Percentiles rank a stretch among this genome's conserved stretches.
These are phyloP conservation scores for Syzygium jambos DNA, from an alignment of 345 rosid species.

Conservation along the genomic window DNA sequence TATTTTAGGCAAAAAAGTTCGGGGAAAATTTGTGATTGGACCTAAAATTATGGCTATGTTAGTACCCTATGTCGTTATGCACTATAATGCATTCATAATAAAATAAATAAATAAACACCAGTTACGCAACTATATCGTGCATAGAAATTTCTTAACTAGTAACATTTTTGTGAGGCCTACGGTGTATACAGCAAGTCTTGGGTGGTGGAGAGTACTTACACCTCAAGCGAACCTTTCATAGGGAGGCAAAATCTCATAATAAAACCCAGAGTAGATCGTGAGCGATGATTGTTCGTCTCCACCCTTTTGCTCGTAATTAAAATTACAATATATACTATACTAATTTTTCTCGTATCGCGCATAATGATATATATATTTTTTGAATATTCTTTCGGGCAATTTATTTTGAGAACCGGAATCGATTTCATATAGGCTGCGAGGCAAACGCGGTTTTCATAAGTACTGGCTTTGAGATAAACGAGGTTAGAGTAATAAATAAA, in stretches of 20 bases:
- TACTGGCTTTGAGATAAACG: not conserved
- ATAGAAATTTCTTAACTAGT: not conserved
- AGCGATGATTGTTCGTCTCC: accelerated
- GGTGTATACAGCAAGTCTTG: not conserved
- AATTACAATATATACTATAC: not conserved
- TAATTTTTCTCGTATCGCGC: not conserved
- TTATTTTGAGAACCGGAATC: not conserved
- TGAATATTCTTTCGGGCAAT: no score
- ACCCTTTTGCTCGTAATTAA: not conserved
- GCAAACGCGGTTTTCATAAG: not conserved
- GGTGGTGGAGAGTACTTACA: accelerated
- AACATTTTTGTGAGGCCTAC: not conserved
- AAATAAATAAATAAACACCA: no score
- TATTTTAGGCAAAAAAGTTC: no score
- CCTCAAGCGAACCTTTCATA: not conserved
- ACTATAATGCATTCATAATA: no score
- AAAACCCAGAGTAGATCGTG: accelerated
- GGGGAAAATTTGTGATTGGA: no score
- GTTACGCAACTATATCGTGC: no score
- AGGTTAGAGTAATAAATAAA: not conserved
- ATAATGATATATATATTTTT: not conserved
- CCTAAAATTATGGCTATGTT: no score
- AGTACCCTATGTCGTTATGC: no score
- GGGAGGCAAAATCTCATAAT: accelerated
- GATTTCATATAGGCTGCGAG: not conserved